Evolutionary conservation across 2,329 filamentous ascomycete species (phyloP), one percentile per base, ranked within the genome.

Genomic region (Botrytis byssoidea): DNA sequence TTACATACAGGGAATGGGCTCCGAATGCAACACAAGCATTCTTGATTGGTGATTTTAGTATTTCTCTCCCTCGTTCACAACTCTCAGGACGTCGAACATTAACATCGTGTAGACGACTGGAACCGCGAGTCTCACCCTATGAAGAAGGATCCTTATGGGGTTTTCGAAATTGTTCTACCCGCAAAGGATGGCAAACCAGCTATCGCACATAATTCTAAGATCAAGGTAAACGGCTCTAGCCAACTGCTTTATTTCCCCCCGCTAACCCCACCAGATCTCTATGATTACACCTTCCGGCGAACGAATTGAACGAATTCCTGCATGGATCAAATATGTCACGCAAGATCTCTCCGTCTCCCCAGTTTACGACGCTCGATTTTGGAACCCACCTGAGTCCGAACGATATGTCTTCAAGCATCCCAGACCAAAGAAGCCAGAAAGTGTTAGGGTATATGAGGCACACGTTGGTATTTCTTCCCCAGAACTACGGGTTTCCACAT

Each of bases 321-420:
- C 94, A 42, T 99, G 96, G 96, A 98, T 98, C 85, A 97, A 92
- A 82, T 94, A 97, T 80, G 96, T 98, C 70, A 98, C 95, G 0
- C 96, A 99, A 83, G 95, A 99, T 77, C 87, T 98, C 64, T 88
- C 85, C 18, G 91, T 98, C 37, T 98, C 95, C 16, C 94, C 95
- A 10, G 91, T 93, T 40, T 99, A 98, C 83, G 96, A 99, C 82
- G 95, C 93, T 37, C 90, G 94, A 70, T 98, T 99, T 85, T 99
- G 96, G 96, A 98, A 98, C 81, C 96, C 96, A 48, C 94, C 94
- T 4, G 83, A 87, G 67, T 84, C 86, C 57, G 90, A 97, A 80
- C 89, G 85, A 80, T 98, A 98, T 82, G 86, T 88, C 72, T 97
- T 97, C 87, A 95, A 97, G 85, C 89, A 98, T 82, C 79, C 88